Percentiles rank a stretch among this genome's conserved stretches.
Evolutionary conservation across 176 grass and related monocot species (phyloP).

Genomic region (Pharus latifolius): DNA sequence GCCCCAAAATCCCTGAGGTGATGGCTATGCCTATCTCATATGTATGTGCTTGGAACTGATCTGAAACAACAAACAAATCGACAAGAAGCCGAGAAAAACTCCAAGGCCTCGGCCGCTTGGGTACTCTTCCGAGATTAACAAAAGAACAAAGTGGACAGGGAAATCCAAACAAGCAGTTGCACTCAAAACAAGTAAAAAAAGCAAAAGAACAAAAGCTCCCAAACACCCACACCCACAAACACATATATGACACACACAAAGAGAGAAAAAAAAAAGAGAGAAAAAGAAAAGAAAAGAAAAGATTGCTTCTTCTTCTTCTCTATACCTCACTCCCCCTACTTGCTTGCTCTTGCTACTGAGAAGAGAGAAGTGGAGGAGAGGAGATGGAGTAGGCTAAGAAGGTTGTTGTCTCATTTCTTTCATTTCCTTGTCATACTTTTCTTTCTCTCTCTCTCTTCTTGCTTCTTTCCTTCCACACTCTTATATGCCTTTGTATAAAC

Average conservation of each 20-base stretch:
- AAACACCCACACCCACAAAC: slow-evolving; percentile 46
- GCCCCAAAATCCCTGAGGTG: slow-evolving; percentile 30
- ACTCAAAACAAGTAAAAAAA: slow-evolving; percentile 90
- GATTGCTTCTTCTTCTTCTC: slow-evolving; percentile 37
- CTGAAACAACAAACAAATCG: slow-evolving; percentile 54
- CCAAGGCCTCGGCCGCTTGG: slow-evolving; percentile 43
- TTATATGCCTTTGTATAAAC: slow-evolving; percentile 22
- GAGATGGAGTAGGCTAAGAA: slow-evolving; percentile 37
- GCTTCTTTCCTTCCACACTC: slow-evolving; percentile 26
- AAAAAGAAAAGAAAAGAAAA: slow-evolving; percentile 11
- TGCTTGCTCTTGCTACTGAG: slow-evolving; percentile 2
- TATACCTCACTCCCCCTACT: slow-evolving; percentile 27
- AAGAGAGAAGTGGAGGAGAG: slow-evolving; percentile 30
- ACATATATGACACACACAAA: slow-evolving; percentile 42
- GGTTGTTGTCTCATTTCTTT: slow-evolving; percentile 74
- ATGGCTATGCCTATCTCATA: slow-evolving; percentile 26
- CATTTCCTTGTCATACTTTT: slow-evolving; percentile 85
- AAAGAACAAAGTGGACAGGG: slow-evolving; percentile 77
- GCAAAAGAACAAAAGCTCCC: slow-evolving; percentile 64
- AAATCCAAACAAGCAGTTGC: slow-evolving; percentile 96
- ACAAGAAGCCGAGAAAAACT: slow-evolving; percentile 64
- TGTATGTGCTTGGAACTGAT: slow-evolving; percentile 38
- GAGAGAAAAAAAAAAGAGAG: slow-evolving; percentile 27
- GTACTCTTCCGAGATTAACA: slow-evolving; percentile 69
- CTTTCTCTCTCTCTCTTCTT: slow-evolving; percentile 32